Evolutionary conservation across 805 yeast genomes (phyloP).

Genomic region (Tetrapisispora arboricola): DNA sequence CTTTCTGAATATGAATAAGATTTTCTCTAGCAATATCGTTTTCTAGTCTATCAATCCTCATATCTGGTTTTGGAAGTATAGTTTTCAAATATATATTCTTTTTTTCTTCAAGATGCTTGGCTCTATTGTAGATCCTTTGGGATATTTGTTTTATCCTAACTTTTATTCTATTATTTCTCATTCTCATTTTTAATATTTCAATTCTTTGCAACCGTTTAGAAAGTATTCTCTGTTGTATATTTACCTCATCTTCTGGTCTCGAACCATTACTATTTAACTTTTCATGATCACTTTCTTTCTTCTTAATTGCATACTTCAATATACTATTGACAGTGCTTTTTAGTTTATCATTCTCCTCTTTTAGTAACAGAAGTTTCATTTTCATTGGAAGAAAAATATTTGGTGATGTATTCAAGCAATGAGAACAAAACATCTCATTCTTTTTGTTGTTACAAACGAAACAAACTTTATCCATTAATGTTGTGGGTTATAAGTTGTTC

Average conservation of each 20-base stretch:
- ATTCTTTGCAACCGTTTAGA: conserved; percentile 10
- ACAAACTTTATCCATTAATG: conserved; percentile 10
- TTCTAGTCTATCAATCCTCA: background rate
- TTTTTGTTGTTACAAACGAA: conserved; percentile 14
- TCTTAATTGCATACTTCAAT: conserved; percentile 8
- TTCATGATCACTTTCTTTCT: background rate
- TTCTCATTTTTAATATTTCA: conserved; percentile 10
- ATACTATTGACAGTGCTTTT: conserved; percentile 15
- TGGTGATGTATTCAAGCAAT: conserved; percentile 23
- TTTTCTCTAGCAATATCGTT: conserved; percentile 6
- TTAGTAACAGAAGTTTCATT: conserved; percentile 11
- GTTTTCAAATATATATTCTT: background rate
- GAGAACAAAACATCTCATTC: conserved; percentile 17
- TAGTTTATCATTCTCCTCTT: conserved; percentile 9
- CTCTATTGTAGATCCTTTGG: conserved; percentile 7
- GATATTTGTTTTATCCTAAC: conserved; percentile 1
- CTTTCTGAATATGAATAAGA: conserved; percentile 9
- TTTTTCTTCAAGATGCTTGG: conserved; percentile 2
- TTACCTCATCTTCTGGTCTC: background rate
- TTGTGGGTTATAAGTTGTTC: too few relatives aligned
- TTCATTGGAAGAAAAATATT: conserved; percentile 11
- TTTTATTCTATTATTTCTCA: conserved; percentile 12
- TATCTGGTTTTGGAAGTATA: background rate
- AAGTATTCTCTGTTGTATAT: conserved; percentile 5
- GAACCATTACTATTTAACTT: background rate